Base-by-base conservation (phyloP, 805 yeast genomes). In the Sungouiella blattae region DNA sequence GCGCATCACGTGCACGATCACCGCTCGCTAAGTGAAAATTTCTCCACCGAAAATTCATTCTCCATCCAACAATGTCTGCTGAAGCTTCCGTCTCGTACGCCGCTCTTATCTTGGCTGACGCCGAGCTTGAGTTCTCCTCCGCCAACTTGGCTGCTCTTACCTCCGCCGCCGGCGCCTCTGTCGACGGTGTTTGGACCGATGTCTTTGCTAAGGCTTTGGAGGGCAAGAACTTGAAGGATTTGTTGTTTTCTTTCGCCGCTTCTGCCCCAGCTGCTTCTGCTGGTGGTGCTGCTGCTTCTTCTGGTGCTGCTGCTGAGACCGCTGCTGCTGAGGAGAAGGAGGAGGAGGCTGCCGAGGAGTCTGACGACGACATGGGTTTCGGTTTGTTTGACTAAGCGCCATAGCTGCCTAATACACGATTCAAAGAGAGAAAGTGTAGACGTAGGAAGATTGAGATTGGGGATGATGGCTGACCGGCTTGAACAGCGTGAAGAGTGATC, bases 1-100 rank as follows among this genome's bases (percentile, higher is more conserved):
- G 6, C 22, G 22, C 22, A 20, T 24, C 27, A 24, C 27, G 27
- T 24, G 27, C 27, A 20, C 22, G 8, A 20, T 7, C 22, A 20
- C 22, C 22, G 9, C 35, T n/a, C n/a, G n/a, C n/a, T n/a, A n/a
- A n/a, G n/a, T 32, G 39, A 43, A 43, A 43, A 25, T 28, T 39
- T 36, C 36, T 36, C 37, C 25, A 28, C 42, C 23, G 12, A n/a
- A 27, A 17, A 24, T 31, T 28, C 26, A 15, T 14, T 11, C 32
- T 11, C 2, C 17, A 27, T n/a, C 26, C 30, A 37, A 68, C 56
- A 68, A 87, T 87, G 95, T 84, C 95, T 70, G 62, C 77, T 60
- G 95, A 88, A 79, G 79, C 95, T 63, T 81, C 91, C 66, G 87
- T 87, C 66, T 85, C 96, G 58, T 88, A 87, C 85, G 98, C 98